Conservation (phyloP, 2,329 filamentous ascomycete species). For the Colletotrichum agaves region DNA sequence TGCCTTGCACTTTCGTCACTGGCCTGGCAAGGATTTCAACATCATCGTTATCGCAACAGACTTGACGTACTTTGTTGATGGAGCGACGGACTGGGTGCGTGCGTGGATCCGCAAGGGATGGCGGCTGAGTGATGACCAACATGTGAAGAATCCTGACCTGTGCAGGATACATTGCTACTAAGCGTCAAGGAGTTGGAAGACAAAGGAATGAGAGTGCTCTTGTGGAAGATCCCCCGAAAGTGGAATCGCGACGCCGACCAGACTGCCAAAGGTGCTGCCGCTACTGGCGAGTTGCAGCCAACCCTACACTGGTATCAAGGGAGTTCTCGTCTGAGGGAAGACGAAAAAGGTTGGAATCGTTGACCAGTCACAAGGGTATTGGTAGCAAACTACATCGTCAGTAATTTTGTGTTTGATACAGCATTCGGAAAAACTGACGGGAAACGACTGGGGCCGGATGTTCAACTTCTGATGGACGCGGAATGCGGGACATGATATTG, state of each 20-base stretch:
- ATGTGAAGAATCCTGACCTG: conserved; percentile 62
- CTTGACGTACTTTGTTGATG: conserved; percentile 60
- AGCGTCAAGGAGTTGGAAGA: conserved; percentile 47
- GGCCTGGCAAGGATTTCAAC: conserved; percentile 53
- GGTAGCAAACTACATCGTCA: no score
- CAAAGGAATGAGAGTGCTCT: conserved; percentile 37
- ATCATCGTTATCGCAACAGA: conserved; percentile 64
- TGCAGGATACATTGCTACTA: conserved; percentile 61
- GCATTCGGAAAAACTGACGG: no score
- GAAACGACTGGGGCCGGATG: no score
- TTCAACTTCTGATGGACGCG: no score
- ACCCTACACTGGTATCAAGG: background rate
- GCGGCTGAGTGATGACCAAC: conserved; percentile 46
- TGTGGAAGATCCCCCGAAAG: conserved; percentile 60
- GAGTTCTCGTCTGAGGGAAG: background rate
- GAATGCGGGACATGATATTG: no score
- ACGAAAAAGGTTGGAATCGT: no score
- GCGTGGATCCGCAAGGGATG: conserved; percentile 59
- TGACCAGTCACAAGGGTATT: no score
- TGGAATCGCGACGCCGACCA: conserved; percentile 55
- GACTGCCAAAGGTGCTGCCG: conserved; percentile 49
- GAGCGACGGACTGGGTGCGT: conserved; percentile 54
- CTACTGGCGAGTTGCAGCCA: background rate
- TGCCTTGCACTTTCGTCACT: conserved; percentile 57
- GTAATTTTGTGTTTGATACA: background rate